Percentiles rank a stretch among this genome's conserved stretches.
These are phyloP conservation scores for Axilococcus clingmanii DNA, from an alignment of 139 green algal genomes.

Conservation along the genomic window DNA sequence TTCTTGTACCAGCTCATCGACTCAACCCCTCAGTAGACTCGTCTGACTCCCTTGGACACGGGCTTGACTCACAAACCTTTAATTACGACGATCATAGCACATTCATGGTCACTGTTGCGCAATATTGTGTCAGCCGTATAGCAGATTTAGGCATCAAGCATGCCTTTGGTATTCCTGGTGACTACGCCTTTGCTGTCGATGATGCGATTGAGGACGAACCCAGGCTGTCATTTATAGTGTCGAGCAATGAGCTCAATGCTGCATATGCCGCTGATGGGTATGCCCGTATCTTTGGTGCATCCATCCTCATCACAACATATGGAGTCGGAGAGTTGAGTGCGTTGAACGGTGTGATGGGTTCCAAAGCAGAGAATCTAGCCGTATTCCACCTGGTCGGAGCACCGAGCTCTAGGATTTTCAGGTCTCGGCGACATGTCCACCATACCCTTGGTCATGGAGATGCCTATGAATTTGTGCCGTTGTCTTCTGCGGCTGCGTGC, in stretches of 20 bases:
- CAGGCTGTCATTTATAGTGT: not conserved
- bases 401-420: slow-evolving; percentile 54
- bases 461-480: not conserved
- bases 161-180: slow-evolving; percentile 7
- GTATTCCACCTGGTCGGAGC: slow-evolving; percentile 46
- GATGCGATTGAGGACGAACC: slow-evolving; percentile 7
- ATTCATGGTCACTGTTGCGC: no score
- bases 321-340: slow-evolving; percentile 49
- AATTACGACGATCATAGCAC: no score
- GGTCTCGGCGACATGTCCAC: slow-evolving; percentile 57
- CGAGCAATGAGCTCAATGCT: slow-evolving; percentile 70
- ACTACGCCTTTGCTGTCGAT: slow-evolving; percentile 8
- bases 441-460: slow-evolving; percentile 46
- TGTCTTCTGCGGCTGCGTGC: not conserved
- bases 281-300: slow-evolving; percentile 47
- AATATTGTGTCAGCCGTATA: slow-evolving; percentile 3
- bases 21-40: no score
- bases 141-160: slow-evolving; percentile 7
- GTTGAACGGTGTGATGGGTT: slow-evolving; percentile 32
- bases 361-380: slow-evolving; percentile 48
- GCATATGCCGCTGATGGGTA: slow-evolving; percentile 77
- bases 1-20: no score
- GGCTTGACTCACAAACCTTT: no score
- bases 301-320: slow-evolving; percentile 53
- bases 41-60: no score